A percentile compares a stretch with the other conserved stretches of the same genome.
Evolutionary conservation across 371 early-diverging fungal genomes (phyloP).

Genomic region (Mucor irregularis): DNA sequence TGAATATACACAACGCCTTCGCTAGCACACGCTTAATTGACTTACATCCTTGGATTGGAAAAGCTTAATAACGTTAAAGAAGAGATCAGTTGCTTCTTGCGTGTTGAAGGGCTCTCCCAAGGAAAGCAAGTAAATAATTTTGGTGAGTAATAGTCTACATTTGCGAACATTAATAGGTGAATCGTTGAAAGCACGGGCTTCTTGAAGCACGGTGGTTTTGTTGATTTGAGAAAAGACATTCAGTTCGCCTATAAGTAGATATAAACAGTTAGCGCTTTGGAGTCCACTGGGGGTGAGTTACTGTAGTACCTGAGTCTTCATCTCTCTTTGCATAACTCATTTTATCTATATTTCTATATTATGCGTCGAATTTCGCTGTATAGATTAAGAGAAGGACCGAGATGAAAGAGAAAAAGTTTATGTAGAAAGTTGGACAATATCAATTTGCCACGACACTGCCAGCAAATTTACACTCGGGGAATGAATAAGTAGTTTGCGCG

Average conservation of each 20-base stretch:
- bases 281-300: background rate
- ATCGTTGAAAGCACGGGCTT: slow-evolving; percentile 95
- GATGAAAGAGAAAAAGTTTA: background rate
- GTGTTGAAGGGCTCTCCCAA: slow-evolving; percentile 86
- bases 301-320: slow-evolving; percentile 50
- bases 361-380: background rate
- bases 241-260: slow-evolving; percentile 33
- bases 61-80: slow-evolving; percentile 96
- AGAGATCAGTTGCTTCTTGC: slow-evolving; percentile 95
- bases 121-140: slow-evolving; percentile 91
- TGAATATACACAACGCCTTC: background rate
- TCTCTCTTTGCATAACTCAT: slow-evolving; percentile 70
- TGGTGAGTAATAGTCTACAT: slow-evolving; percentile 90
- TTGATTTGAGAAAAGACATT: slow-evolving; percentile 74
- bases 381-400: background rate
- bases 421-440: background rate
- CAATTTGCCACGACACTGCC: no score
- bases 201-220: slow-evolving; percentile 93
- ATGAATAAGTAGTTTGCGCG: no score
- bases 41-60: slow-evolving; percentile 96
- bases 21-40: background rate
- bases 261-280: background rate
- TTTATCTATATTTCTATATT: slow-evolving; percentile 11
- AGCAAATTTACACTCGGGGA: no score
- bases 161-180: slow-evolving; percentile 94